Base-by-base conservation (phyloP, 169 alveolate species). In the Eimeria falciformis region DNA sequence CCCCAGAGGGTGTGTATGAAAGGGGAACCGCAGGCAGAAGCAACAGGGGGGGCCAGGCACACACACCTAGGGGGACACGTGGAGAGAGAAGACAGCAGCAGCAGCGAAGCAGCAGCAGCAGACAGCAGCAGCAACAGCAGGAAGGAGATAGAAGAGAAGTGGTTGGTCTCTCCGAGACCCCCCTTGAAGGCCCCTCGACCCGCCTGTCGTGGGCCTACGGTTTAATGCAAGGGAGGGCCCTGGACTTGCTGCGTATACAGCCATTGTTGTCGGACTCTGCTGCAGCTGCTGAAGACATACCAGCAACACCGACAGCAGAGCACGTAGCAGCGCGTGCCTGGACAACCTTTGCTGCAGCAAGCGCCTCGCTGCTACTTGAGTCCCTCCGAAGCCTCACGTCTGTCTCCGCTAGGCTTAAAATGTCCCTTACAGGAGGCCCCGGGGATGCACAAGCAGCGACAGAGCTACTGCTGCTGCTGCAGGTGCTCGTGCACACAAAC, bases 401-500 rank as follows among this genome's bases (percentile, higher is more conserved):
- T 12, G 75, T 81, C 21, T 53, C 89, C n/a, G 89, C 89, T 14
- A 81, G 29, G n/a, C 89, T 81, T n/a, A 81, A 81, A 45, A 71
- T 81, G 33, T 81, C 89, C 21, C 75, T 75, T 46, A 81, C 89
- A 29, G 89, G 89, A 55, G 47, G 33, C 53, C 89, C 40, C 37
- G 89, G 89, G 55, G 89, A 81, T n/a, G 37, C 46, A 53, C 89
- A 81, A 29, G 89, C 89, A 23, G 62, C 89, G 27, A 81, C 66
- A 33, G 89, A 81, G 89, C 23, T 81, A 56, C 73, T 81, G 56
- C 89, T 81, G 43, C 89, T 81, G 53, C 56, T 81, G 53, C 89
- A 81, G 89, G 33, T 53, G 89, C 89, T 81, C 75, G 37, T 81
- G 89, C 89, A 81, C 89, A 53, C 55, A 25, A 81, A 81, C 75